Base-by-base conservation (phyloP, 2,329 filamentous ascomycete species). In the Botrytis pseudocinerea region DNA sequence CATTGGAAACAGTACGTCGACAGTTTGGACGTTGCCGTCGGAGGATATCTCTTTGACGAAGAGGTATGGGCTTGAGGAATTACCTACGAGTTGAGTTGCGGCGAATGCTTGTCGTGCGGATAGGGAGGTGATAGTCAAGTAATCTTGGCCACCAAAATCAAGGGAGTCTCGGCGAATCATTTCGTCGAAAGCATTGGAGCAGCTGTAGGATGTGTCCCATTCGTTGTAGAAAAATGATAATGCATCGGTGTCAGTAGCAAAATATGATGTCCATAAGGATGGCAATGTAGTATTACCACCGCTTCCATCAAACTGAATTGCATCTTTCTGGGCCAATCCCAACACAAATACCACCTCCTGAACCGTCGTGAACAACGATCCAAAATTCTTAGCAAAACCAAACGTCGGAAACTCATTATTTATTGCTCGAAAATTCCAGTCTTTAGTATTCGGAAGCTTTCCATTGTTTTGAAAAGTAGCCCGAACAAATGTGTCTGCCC, bases 1-100 rank as follows among this genome's bases (percentile, higher is more conserved):
- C 0, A 93, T 89, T 0, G 93, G 93, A 83, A 94, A 97, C 77
- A 97, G 95, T 76, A 97, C 93, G 82, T 96, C 93, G 35, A 97
- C 93, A 0, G 94, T 97, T 81, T 97, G 93, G 76, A 90, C 90
- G 78, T 97, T 95, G 51, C 94, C 93, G 80, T 97, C 91, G 4
- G 92, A 95, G 75, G 92, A 94, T 79, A 97, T 97, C 81, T 97
- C 94, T 81, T 97, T 93, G 73, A 89, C 80, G 79, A 89, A 90
- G 12, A 84, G 76, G 70, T 85, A 85, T 25, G 82, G 82, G 38
- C 84, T 83, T 22, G 85, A 81, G 4, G 81, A 72, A 0, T 83
- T 86, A 32, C 85, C 86, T 2, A 83, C 83, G 2, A 85, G 84
- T 59, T 82, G 87, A 75, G 87, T 86, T 1, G 83, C 83, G 71